These are phyloP conservation scores for Candida manassasensis DNA, from an alignment of 805 yeast genomes.

Conservation along the genomic window DNA sequence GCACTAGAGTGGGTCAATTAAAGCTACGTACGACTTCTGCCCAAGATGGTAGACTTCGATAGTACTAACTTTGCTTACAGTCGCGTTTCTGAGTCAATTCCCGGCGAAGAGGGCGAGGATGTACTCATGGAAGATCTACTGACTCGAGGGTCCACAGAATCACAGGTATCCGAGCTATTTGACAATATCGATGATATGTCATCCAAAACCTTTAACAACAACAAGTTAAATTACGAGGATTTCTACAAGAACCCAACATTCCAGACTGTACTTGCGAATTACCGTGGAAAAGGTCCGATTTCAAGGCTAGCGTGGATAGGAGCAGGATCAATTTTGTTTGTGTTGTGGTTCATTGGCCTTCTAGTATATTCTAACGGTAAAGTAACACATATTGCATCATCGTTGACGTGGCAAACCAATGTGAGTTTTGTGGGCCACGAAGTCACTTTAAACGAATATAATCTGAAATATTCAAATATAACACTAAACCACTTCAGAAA, in stretches of 20 bases:
- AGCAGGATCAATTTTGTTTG: slow-evolving; percentile 5
- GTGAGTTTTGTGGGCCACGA: slow-evolving; percentile 22
- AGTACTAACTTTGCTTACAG: background rate
- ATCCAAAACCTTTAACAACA: slow-evolving; percentile 5
- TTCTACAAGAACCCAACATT: slow-evolving; percentile 20
- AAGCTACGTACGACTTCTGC: too few species aligned
- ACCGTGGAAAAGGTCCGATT: slow-evolving; percentile 11
- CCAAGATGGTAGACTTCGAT: background rate
- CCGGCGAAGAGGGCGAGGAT: background rate
- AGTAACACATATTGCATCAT: slow-evolving; percentile 14
- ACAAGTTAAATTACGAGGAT: slow-evolving; percentile 11
- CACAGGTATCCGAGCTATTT: slow-evolving; percentile 24
- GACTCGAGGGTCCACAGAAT: slow-evolving; percentile 12
- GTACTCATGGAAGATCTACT: slow-evolving; percentile 3
- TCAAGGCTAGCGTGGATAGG: slow-evolving; percentile 7
- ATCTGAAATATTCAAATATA: slow-evolving; percentile 21
- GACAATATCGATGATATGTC: slow-evolving; percentile 22
- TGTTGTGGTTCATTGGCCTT: slow-evolving; percentile 25
- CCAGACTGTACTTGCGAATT: slow-evolving; percentile 16
- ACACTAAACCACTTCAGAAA: slow-evolving; percentile 21
- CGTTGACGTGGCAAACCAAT: slow-evolving; percentile 20
- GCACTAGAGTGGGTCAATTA: too few species aligned
- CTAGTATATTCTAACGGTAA: slow-evolving; percentile 23
- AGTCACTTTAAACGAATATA: slow-evolving; percentile 27
- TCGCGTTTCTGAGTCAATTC: background rate